These are phyloP conservation scores for Moesziomyces antarcticus DNA, from an alignment of 1,284 basidiomycete genomes.

Conservation along the genomic window DNA sequence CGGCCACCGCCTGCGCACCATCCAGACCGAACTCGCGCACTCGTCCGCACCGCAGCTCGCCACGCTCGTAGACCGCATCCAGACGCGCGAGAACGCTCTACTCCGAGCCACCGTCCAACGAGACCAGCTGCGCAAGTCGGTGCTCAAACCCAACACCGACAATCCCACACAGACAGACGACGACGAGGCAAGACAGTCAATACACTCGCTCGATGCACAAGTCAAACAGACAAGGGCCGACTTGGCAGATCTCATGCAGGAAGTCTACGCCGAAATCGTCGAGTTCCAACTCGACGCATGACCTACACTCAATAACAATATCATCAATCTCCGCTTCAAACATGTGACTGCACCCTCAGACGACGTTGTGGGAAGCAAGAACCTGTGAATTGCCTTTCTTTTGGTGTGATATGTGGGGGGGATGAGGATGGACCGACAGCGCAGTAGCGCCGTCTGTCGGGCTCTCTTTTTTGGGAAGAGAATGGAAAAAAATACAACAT, in stretches of 20 bases:
- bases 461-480: conserved; percentile 21
- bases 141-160: conserved; percentile 4
- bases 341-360: conserved; percentile 1
- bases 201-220: conserved; percentile 10
- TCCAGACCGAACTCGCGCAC: conserved; percentile 46
- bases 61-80: conserved; percentile 29
- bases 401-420: conserved; percentile 13
- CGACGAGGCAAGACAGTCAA: conserved; percentile 1
- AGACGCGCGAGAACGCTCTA: conserved; percentile 39
- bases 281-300: conserved; percentile 33
- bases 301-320: background rate
- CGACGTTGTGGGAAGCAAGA: conserved; percentile 17
- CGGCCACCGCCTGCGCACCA: conserved; percentile 31
- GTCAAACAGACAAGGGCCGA: conserved; percentile 19
- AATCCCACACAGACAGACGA: background rate
- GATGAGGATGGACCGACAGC: conserved; percentile 10
- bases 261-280: conserved; percentile 44
- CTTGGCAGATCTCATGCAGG: conserved; percentile 46
- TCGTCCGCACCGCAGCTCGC: conserved; percentile 18
- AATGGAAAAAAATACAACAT: conserved; percentile 24
- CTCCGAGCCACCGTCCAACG: conserved; percentile 32
- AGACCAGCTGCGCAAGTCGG: conserved; percentile 39
- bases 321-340: background rate
- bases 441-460: conserved; percentile 2
- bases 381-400: conserved; percentile 42